Evolutionary conservation across 305 asterid species (phyloP).

Genomic region (Ajuga reptans): DNA sequence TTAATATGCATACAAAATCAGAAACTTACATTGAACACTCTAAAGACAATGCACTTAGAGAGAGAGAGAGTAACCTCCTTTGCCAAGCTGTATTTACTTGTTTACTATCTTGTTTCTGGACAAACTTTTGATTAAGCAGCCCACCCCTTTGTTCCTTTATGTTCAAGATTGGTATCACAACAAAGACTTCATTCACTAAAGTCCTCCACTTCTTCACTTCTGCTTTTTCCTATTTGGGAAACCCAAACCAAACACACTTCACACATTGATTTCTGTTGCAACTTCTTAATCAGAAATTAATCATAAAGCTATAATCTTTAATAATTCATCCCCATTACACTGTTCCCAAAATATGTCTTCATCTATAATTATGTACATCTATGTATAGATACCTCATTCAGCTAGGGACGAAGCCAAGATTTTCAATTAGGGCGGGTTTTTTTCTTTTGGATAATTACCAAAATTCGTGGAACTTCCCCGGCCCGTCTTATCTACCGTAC

Average conservation of each 20-base stretch:
- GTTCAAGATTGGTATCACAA: constrained; percentile 37
- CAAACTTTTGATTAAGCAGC: constrained; percentile 3
- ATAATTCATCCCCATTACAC: not conserved
- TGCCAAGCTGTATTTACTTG: not conserved
- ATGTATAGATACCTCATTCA: not conserved
- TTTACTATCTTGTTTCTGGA: not conserved
- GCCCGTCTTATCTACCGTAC: no score
- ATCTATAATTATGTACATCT: no score
- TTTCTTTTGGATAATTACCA: no score
- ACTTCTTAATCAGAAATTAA: constrained; percentile 3
- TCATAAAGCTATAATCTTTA: constrained; percentile 4
- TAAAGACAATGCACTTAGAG: not conserved
- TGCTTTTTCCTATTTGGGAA: constrained; percentile 26
- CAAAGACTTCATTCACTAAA: constrained; percentile 22
- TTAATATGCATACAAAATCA: no score
- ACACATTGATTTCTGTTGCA: constrained; percentile 21
- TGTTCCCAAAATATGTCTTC: not conserved
- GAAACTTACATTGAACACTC: not conserved
- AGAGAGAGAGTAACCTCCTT: not conserved
- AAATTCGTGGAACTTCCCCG: no score
- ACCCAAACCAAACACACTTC: constrained; percentile 20
- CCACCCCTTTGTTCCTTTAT: constrained; percentile 22
- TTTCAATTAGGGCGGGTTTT: no score
- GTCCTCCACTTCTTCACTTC: constrained; percentile 7
- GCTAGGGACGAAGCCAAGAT: no score